These are phyloP conservation scores for Cyberlindnera saturnus DNA, from an alignment of 805 yeast genomes.

Conservation along the genomic window DNA sequence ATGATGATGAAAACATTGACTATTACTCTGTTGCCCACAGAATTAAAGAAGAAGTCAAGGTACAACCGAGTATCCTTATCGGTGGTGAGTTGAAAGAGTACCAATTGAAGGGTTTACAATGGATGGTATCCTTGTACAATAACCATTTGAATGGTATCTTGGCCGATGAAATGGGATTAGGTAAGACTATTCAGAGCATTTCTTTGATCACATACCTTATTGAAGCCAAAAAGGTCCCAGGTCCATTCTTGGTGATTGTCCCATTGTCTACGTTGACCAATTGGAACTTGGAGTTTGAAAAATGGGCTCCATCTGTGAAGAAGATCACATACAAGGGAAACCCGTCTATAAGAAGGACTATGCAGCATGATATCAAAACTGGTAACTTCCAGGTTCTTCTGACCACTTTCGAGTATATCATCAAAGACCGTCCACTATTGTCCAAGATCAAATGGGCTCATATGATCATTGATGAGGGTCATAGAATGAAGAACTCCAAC, in stretches of 20 bases:
- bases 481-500: constrained; percentile 75
- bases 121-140: constrained; percentile 97
- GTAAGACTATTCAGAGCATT: constrained; percentile 87
- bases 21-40: constrained; percentile 80
- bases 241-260: constrained; percentile 73
- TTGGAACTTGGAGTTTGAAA: constrained; percentile 81
- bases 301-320: constrained; percentile 80
- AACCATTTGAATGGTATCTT: constrained; percentile 94
- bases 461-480: constrained; percentile 90
- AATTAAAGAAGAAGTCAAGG: constrained; percentile 56
- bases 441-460: constrained; percentile 72
- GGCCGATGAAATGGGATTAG: constrained; percentile 99
- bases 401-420: constrained; percentile 79
- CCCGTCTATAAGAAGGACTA: constrained; percentile 60
- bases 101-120: constrained; percentile 88
- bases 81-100: constrained; percentile 81
- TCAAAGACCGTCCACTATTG: constrained; percentile 67
- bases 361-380: constrained; percentile 56
- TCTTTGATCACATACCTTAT: constrained; percentile 66
- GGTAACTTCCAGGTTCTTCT: constrained; percentile 73
- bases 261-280: constrained; percentile 81
- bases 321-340: constrained; percentile 74
- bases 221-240: constrained; percentile 59
- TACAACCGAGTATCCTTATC: constrained; percentile 63
- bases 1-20: constrained; percentile 56